Evolutionary conservation across 345 rosid species (phyloP).

Genomic region (Boechera retrofracta): DNA sequence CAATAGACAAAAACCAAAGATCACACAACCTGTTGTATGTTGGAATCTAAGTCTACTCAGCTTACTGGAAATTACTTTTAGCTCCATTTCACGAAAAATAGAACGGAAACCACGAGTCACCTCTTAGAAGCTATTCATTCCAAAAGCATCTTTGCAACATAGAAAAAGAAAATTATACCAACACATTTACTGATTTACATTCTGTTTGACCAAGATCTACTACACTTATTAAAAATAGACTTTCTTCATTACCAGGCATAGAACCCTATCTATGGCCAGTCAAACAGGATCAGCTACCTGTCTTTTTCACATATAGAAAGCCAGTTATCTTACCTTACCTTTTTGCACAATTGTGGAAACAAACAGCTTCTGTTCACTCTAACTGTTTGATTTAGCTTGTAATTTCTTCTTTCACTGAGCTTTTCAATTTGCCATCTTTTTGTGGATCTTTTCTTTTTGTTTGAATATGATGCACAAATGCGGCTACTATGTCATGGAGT

Average conservation of each 20-base stretch:
- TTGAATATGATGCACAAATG: slow-evolving; percentile 74
- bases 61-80: background rate
- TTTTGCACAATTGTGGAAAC: slow-evolving; percentile 25
- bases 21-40: background rate
- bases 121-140: slow-evolving; percentile 18
- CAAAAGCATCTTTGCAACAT: slow-evolving; percentile 26
- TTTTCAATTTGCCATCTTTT: slow-evolving; percentile 42
- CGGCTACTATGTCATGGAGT: slow-evolving; percentile 72
- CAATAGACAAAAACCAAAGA: background rate
- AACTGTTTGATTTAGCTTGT: slow-evolving; percentile 36
- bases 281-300: background rate
- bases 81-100: background rate
- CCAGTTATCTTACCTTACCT: slow-evolving; percentile 18
- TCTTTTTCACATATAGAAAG: background rate
- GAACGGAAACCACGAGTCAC: background rate
- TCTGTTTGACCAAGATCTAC: background rate
- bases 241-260: background rate
- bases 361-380: slow-evolving; percentile 2
- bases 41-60: background rate
- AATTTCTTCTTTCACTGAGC: slow-evolving; percentile 49
- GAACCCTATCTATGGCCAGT: background rate
- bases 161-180: slow-evolving; percentile 13
- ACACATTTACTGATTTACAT: background rate
- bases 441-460: slow-evolving; percentile 61
- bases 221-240: background rate